Evolutionary conservation across 768 basidiomycete species (phyloP).

Genomic region (Pleurotus ostreatus): DNA sequence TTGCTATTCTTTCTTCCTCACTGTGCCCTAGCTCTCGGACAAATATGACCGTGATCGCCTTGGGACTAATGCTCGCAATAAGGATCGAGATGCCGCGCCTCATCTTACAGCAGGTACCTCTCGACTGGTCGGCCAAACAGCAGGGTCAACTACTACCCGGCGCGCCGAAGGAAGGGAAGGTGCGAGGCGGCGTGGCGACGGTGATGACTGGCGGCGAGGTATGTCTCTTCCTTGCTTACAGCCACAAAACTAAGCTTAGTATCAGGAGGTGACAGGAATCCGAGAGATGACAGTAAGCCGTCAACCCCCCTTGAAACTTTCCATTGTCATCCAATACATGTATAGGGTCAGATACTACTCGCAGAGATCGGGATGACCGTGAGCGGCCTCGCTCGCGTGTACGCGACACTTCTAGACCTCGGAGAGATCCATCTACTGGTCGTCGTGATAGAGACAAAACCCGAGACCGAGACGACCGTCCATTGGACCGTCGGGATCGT

Average conservation of each 20-base stretch:
- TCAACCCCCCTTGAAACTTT: not conserved
- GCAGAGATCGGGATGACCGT: conserved; percentile 60
- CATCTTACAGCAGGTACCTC: conserved; percentile 47
- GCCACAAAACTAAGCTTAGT: not conserved
- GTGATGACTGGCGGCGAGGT: conserved; percentile 88
- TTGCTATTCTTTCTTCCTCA: conserved; percentile 5
- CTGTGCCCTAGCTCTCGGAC: conserved; percentile 62
- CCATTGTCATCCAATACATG: not conserved
- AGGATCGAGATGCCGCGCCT: conserved; percentile 66
- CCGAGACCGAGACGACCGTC: conserved; percentile 21
- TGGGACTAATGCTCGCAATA: conserved; percentile 47
- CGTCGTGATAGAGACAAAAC: conserved; percentile 28
- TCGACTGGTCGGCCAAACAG: conserved; percentile 32
- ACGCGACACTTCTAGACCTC: conserved; percentile 59
- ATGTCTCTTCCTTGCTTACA: conserved; percentile 20
- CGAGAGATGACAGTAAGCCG: conserved; percentile 58
- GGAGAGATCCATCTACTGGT: conserved; percentile 53
- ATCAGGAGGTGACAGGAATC: conserved; percentile 39
- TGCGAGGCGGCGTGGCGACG: conserved; percentile 65
- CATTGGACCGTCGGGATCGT: not conserved
- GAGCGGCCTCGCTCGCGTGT: conserved; percentile 62
- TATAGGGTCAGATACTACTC: conserved; percentile 48
- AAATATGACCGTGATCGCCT: conserved; percentile 84
- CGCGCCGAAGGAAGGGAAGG: conserved; percentile 56
- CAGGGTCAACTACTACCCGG: conserved; percentile 39